These are phyloP conservation scores for Suhomyces yuchorum DNA, from an alignment of 1,139 yeast genomes.

Conservation along the genomic window DNA sequence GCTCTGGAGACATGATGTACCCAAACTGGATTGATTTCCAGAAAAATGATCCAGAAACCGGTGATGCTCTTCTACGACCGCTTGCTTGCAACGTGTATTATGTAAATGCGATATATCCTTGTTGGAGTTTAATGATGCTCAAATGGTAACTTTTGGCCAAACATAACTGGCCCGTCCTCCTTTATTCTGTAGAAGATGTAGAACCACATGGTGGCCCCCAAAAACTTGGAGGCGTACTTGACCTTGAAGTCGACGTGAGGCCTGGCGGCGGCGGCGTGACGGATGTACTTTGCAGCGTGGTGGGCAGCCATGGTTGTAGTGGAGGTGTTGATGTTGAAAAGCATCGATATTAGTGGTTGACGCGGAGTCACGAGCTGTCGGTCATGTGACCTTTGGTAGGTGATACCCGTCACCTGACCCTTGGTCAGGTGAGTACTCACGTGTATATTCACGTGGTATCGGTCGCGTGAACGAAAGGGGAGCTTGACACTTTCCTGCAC, in stretches of 20 bases:
- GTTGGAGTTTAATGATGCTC: conserved; percentile 33
- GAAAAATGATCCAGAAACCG: too few species aligned
- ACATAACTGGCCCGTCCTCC: conserved; percentile 67
- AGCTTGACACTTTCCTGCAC: too few species aligned
- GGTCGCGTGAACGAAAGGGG: too few species aligned
- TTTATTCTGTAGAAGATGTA: conserved; percentile 79
- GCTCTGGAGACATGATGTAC: too few species aligned
- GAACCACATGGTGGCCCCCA: conserved; percentile 89
- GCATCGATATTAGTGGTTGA: conserved; percentile 17
- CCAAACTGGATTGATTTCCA: too few species aligned
- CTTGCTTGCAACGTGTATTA: conserved; percentile 3
- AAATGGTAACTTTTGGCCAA: conserved; percentile 49
- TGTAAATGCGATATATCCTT: not conserved
- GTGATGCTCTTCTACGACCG: not conserved
- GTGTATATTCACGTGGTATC: too few species aligned
- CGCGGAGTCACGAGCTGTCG: conserved; percentile 7
- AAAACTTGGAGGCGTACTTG: conserved; percentile 59
- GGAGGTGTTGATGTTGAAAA: conserved; percentile 7
- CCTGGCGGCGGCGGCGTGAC: conserved; percentile 55
- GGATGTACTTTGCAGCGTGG: conserved; percentile 48
- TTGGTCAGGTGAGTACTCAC: too few species aligned
- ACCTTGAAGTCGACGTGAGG: conserved; percentile 59
- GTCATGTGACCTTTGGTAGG: conserved; percentile 4
- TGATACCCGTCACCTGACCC: too few species aligned
- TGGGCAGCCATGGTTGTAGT: conserved; percentile 37